Conservation (phyloP, 2,329 filamentous ascomycete genomes). For the Xylaria polymorpha region DNA sequence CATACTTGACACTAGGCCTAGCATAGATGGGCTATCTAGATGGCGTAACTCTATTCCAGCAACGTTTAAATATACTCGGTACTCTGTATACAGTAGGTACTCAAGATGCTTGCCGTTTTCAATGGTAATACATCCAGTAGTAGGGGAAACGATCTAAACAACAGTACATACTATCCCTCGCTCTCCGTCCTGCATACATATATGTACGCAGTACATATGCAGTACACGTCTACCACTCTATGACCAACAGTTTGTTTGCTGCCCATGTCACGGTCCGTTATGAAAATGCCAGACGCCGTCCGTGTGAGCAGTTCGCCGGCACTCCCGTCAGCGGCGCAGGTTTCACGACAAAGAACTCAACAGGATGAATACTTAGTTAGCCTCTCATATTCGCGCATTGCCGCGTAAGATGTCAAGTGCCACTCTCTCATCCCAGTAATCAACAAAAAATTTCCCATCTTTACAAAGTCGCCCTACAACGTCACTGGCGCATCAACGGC, state of each 20-base stretch:
- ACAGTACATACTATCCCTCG: not conserved
- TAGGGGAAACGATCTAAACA: not conserved
- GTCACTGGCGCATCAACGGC: slow-evolving; percentile 1
- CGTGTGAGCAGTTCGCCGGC: not conserved
- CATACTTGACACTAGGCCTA: slow-evolving; percentile 4
- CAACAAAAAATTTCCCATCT: slow-evolving; percentile 7
- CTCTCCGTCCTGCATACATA: slow-evolving; percentile 1
- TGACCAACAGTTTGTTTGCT: not conserved
- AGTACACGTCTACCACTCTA: not conserved
- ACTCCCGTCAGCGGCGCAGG: not conserved
- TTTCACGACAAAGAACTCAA: not conserved
- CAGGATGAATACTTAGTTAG: not conserved
- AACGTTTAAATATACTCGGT: not conserved
- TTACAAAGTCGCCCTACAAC: slow-evolving; percentile 6
- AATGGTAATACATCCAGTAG: no score
- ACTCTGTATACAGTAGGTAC: no score
- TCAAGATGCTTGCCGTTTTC: not conserved
- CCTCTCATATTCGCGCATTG: not conserved
- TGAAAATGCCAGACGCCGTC: not conserved
- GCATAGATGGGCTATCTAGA: not conserved
- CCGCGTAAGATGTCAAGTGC: not conserved
- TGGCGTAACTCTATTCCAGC: not conserved
- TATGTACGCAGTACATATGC: not conserved
- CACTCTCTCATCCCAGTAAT: slow-evolving; percentile 10
- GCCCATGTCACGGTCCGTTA: not conserved